Conservation (phyloP, 2,329 filamentous ascomycete genomes). For the Colletotrichum brevisporum region DNA sequence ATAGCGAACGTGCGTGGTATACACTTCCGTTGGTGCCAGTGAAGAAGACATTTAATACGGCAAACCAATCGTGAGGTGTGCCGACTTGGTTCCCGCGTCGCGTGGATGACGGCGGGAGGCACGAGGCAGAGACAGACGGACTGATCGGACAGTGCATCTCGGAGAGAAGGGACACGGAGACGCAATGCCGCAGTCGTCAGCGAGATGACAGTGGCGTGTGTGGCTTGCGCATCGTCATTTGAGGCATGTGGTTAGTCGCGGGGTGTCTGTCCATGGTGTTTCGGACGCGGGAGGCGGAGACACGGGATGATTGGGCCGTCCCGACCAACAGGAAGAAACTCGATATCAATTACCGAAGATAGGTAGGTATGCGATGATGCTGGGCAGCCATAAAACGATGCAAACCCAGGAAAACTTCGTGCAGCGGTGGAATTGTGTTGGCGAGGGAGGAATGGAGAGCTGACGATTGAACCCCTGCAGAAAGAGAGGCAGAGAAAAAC, state of each 20-base stretch:
- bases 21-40: no score
- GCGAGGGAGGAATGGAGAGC: no score
- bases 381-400: no score
- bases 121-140: neutral
- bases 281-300: neutral
- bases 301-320: constrained; percentile 18
- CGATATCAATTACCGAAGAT: no score
- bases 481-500: neutral
- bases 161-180: neutral
- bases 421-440: no score
- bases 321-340: neutral
- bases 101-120: constrained; percentile 22
- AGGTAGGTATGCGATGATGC: no score
- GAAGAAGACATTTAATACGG: no score
- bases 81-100: constrained; percentile 14
- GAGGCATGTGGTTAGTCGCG: constrained; percentile 22
- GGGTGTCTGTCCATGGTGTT: constrained; percentile 10
- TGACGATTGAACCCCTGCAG: neutral
- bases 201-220: constrained; percentile 27
- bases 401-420: no score
- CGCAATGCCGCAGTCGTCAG: constrained; percentile 12
- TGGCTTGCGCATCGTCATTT: constrained; percentile 40
- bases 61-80: constrained; percentile 1
- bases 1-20: no score
- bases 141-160: neutral